Conservation (phyloP, 2,329 filamentous ascomycete species). For the Periconia digitata region DNA sequence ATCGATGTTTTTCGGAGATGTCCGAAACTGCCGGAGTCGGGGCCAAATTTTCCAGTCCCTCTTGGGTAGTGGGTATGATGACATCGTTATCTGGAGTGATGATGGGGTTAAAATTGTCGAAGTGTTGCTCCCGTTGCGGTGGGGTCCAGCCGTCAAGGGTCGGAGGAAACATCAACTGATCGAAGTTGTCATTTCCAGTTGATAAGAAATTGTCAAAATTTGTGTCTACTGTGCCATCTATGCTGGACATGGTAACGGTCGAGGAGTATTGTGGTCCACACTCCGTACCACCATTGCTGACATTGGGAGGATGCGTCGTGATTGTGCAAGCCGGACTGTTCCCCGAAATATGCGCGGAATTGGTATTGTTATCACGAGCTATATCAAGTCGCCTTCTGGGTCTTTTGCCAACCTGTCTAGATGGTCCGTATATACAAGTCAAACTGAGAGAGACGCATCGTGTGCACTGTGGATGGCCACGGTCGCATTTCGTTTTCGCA, state of each 20-base stretch:
- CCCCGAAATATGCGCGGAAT: background rate
- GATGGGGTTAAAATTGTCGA: background rate
- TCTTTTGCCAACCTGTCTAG: conserved; percentile 6
- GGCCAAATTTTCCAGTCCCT: no score
- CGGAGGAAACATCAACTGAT: background rate
- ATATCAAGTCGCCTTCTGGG: conserved; percentile 5
- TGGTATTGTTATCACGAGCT: background rate
- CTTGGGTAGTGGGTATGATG: background rate
- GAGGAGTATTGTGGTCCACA: background rate
- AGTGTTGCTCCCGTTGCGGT: background rate
- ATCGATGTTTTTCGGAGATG: background rate
- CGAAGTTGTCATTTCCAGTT: background rate
- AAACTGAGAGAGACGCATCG: conserved; percentile 5
- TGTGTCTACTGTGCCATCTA: background rate
- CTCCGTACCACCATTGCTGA: background rate
- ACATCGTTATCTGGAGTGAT: background rate
- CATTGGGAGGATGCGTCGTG: background rate
- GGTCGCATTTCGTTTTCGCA: conserved; percentile 10
- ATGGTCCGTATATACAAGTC: conserved; percentile 5
- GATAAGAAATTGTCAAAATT: background rate
- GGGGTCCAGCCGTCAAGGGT: background rate
- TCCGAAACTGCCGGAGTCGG: background rate
- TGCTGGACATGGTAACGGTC: background rate
- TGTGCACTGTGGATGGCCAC: conserved; percentile 5
- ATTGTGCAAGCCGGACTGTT: background rate